These are phyloP conservation scores for Hirsutella thompsonii DNA, from an alignment of 2,329 filamentous ascomycete genomes.

Conservation along the genomic window DNA sequence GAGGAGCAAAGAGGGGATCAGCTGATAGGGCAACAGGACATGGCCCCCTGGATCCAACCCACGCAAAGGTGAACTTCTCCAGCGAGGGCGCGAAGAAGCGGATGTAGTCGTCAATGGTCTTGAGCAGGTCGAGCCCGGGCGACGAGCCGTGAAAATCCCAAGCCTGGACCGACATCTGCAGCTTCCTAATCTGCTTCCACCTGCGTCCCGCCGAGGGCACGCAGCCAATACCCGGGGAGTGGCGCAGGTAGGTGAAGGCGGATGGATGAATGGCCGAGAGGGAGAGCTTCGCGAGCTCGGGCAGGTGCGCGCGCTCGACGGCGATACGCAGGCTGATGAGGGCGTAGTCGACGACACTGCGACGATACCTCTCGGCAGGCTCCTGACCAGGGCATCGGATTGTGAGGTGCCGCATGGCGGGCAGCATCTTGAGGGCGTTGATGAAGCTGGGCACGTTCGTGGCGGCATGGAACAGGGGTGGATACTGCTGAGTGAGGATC, in stretches of 20 bases:
- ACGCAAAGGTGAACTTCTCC: constrained; percentile 63
- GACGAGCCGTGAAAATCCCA: constrained; percentile 50
- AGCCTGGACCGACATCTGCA: constrained; percentile 59
- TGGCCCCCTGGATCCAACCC: constrained; percentile 63
- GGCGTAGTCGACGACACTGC: constrained; percentile 75
- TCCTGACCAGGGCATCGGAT: constrained; percentile 66
- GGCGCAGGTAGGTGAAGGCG: constrained; percentile 66
- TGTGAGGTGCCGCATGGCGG: constrained; percentile 60
- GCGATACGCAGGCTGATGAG: constrained; percentile 79
- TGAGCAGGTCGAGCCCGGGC: constrained; percentile 56
- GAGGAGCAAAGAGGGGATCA: constrained; percentile 56
- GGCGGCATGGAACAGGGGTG: constrained; percentile 77
- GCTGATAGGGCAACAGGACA: constrained; percentile 57
- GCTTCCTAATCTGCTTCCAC: constrained; percentile 66
- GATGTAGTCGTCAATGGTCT: constrained; percentile 72
- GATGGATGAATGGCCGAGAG: constrained; percentile 63
- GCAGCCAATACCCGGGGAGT: constrained; percentile 60
- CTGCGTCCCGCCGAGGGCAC: constrained; percentile 57
- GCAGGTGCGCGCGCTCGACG: constrained; percentile 58
- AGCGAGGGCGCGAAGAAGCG: constrained; percentile 53
- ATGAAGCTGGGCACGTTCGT: constrained; percentile 81
- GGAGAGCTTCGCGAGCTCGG: constrained; percentile 54
- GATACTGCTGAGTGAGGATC: constrained; percentile 74
- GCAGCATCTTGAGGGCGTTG: constrained; percentile 54
- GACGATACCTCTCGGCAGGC: constrained; percentile 55